Evolutionary conservation across 495 filamentous ascomycete species (phyloP), one percentile per base, ranked within the genome.

Genomic region (Penicillium egyptiacum): DNA sequence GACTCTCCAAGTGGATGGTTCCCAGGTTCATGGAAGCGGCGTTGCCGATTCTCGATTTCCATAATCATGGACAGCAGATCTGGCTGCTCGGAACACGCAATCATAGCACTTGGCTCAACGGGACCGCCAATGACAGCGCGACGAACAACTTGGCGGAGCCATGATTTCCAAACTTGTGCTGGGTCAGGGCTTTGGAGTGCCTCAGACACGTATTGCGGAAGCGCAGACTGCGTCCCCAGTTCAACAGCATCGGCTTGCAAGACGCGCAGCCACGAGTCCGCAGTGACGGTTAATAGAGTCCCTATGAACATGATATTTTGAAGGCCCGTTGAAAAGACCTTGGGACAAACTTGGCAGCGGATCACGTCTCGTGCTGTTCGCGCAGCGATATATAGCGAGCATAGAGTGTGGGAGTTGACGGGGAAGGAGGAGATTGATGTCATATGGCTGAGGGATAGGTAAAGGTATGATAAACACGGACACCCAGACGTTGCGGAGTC

Each of bases 301-400:
- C 81, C 85, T 11, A 86, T 79, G 53, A 87, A 80, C 85, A 88
- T 88, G 39, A 85, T 76, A 62, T 82, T 88, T 55, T 88, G 86
- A 17, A 83, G 59, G 9, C 71, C 73, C 1, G 75, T 75, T 23
- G 74, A 65, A 26, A 77, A 79, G 26, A 68, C 67, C 35, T 76
- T 73, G 16, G 79, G 79, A 61, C 87, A 90, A 16, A 71, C 59
- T 39, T 74, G 65, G 67, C 87, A 90, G 63, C 79, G 78, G 47
- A 88, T 78, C n/a, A 78, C 74, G 35, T 82, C 70, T 55, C 81
- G 78, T 1, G 84, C 84, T 7, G 79, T 79, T 54, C 71, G 70
- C 7, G 83, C 75, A 10, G 82, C 83, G 37, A 76, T 73, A n/a
- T 83, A 83, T 26, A 87, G 74, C 5, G 83, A 79, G 19, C 70